Conservation (phyloP, 768 basidiomycete genomes). For the Macrolepiota albuminosa region DNA sequence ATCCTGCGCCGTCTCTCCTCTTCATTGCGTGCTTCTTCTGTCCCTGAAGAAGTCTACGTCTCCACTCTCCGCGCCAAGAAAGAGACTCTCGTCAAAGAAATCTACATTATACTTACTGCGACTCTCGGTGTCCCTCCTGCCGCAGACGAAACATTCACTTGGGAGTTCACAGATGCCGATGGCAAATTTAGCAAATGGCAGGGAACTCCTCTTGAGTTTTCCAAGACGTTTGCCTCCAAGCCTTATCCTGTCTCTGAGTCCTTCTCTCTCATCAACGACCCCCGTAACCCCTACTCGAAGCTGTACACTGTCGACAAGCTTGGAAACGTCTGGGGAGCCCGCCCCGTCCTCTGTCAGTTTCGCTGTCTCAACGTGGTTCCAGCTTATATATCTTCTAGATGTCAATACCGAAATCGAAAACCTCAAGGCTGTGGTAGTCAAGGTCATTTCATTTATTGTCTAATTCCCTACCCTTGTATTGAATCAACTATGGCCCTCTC, state of each 20-base stretch:
- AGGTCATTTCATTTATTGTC: constrained; percentile 30
- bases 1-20: constrained; percentile 64
- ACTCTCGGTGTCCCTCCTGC: constrained; percentile 83
- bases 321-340: constrained; percentile 88
- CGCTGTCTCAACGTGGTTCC: background rate
- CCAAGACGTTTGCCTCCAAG: constrained; percentile 55
- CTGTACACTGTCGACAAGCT: constrained; percentile 91
- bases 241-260: constrained; percentile 60
- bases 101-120: constrained; percentile 81
- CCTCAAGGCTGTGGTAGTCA: constrained; percentile 79
- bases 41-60: constrained; percentile 43
- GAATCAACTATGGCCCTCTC: background rate
- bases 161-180: constrained; percentile 85
- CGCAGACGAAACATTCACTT: constrained; percentile 67
- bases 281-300: constrained; percentile 76
- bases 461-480: background rate
- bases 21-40: constrained; percentile 43
- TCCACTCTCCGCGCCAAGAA: constrained; percentile 74
- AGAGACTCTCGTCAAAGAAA: constrained; percentile 75
- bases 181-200: constrained; percentile 73
- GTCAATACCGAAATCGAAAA: constrained; percentile 84
- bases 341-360: constrained; percentile 74
- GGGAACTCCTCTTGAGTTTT: constrained; percentile 80
- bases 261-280: constrained; percentile 95
- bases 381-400: constrained; percentile 40